Evolutionary conservation across 805 yeast genomes (phyloP).

Genomic region (Sugiyamaella lignohabitans): DNA sequence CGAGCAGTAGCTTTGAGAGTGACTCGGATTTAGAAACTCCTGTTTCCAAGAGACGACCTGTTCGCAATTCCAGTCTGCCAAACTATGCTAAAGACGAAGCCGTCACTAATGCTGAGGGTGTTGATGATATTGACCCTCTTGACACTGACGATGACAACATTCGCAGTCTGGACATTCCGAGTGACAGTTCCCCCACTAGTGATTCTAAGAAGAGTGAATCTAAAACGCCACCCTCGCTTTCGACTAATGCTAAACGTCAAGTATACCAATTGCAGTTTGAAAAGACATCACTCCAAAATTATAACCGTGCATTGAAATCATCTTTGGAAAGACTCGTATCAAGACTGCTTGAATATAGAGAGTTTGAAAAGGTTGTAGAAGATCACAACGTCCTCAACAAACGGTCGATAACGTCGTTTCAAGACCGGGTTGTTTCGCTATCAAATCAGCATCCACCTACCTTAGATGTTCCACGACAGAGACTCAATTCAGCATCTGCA

Average conservation of each 20-base stretch:
- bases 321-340: conserved; percentile 31
- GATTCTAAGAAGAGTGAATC: background rate
- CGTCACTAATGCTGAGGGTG: background rate
- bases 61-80: too few species aligned
- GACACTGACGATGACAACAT: conserved; percentile 4
- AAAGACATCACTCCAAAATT: conserved; percentile 24
- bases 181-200: background rate
- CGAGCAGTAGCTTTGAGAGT: background rate
- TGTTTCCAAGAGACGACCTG: too few species aligned
- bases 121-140: background rate
- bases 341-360: conserved; percentile 29
- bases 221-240: background rate
- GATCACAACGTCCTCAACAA: conserved; percentile 9
- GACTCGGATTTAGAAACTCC: background rate
- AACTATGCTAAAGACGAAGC: background rate
- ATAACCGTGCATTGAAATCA: conserved; percentile 29
- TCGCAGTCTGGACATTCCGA: too few species aligned
- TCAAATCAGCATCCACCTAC: background rate
- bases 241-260: background rate
- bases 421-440: conserved; percentile 10
- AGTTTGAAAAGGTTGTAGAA: conserved; percentile 26
- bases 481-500: background rate
- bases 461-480: conserved; percentile 9
- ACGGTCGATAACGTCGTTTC: conserved; percentile 18
- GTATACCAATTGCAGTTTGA: conserved; percentile 25